phyloP scores from a whole-genome alignment of 306 rosid genomes.

The Acacia confusa region DNA sequence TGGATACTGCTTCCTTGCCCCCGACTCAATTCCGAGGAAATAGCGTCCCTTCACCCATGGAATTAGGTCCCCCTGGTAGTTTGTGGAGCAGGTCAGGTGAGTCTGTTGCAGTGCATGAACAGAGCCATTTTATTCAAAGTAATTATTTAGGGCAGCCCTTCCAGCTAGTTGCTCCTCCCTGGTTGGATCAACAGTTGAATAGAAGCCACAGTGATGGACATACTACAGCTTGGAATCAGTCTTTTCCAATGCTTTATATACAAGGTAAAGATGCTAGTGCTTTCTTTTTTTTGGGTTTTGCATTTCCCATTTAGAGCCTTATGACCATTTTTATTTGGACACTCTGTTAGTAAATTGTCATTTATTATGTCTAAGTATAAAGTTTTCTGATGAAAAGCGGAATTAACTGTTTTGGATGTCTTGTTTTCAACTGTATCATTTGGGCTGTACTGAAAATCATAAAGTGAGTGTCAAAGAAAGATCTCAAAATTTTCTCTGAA shows the following conservation, averaged over 20 bases:
- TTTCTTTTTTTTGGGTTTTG: neutral
- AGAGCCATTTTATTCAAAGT: slow-evolving; percentile 50
- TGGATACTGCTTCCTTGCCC: slow-evolving; percentile 55
- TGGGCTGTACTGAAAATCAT: slow-evolving; percentile 15
- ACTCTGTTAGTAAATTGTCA: neutral
- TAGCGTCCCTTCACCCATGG: slow-evolving; percentile 45
- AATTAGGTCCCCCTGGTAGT: slow-evolving; percentile 44
- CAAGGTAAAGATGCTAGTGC: slow-evolving; percentile 36
- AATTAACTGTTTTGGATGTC: slow-evolving; percentile 22
- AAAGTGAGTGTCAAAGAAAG: neutral
- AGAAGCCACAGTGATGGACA: slow-evolving; percentile 42
- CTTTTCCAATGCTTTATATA: slow-evolving; percentile 49
- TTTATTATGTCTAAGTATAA: neutral
- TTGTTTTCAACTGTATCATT: slow-evolving; percentile 14
- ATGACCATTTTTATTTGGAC: neutral
- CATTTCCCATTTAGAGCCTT: slow-evolving; percentile 2
- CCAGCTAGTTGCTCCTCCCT: slow-evolving; percentile 52
- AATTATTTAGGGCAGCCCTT: slow-evolving; percentile 60
- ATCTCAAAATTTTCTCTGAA: neutral
- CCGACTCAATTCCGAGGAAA: slow-evolving; percentile 44
- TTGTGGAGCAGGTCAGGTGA: slow-evolving; percentile 46
- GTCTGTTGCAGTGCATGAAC: slow-evolving; percentile 40
- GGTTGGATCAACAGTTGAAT: slow-evolving; percentile 61
- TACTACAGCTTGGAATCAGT: slow-evolving; percentile 58
- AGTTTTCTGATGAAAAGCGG: slow-evolving; percentile 22